A percentile compares a stretch with the other conserved stretches of the same genome.
Evolutionary conservation across 352 stramenopile species (phyloP).

Genomic region (Globisporangium nunn): DNA sequence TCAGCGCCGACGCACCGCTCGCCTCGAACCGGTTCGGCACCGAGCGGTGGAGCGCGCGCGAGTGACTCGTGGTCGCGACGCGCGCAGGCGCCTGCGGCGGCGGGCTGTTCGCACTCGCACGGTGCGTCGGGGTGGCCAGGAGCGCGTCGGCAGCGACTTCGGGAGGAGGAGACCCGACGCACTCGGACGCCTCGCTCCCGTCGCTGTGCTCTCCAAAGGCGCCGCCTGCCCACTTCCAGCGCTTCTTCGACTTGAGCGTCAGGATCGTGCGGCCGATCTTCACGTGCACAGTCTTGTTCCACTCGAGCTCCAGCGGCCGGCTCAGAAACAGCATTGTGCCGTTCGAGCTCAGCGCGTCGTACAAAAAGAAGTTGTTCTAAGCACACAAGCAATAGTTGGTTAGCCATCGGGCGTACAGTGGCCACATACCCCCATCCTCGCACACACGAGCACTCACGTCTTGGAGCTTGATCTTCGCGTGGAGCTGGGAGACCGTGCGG

Average conservation of each 20-base stretch:
- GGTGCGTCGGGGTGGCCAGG: slow-evolving; percentile 10
- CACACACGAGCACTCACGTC: slow-evolving; percentile 38
- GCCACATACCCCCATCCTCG: too few species aligned
- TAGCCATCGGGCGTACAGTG: background rate
- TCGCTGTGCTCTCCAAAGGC: slow-evolving; percentile 25
- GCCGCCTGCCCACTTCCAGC: slow-evolving; percentile 68
- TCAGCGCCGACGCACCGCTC: slow-evolving; percentile 17
- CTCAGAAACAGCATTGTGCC: slow-evolving; percentile 83
- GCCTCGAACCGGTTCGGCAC: slow-evolving; percentile 30
- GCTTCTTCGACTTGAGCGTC: slow-evolving; percentile 79
- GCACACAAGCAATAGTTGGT: slow-evolving; percentile 2
- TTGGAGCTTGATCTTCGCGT: slow-evolving; percentile 77
- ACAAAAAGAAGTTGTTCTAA: slow-evolving; percentile 72
- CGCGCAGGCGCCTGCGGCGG: slow-evolving; percentile 5
- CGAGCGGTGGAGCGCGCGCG: slow-evolving; percentile 8
- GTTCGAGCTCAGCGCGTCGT: slow-evolving; percentile 74
- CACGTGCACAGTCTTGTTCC: slow-evolving; percentile 77
- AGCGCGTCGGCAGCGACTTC: background rate
- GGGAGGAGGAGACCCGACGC: background rate
- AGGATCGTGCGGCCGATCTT: slow-evolving; percentile 83
- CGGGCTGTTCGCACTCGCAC: slow-evolving; percentile 6
- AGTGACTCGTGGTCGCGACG: slow-evolving; percentile 3
- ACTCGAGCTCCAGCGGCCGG: slow-evolving; percentile 72
- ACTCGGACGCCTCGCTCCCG: slow-evolving; percentile 16
- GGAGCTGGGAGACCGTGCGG: slow-evolving; percentile 78